phyloP scores from a whole-genome alignment of 1,284 basidiomycete genomes.

The Irpex lacteus region DNA sequence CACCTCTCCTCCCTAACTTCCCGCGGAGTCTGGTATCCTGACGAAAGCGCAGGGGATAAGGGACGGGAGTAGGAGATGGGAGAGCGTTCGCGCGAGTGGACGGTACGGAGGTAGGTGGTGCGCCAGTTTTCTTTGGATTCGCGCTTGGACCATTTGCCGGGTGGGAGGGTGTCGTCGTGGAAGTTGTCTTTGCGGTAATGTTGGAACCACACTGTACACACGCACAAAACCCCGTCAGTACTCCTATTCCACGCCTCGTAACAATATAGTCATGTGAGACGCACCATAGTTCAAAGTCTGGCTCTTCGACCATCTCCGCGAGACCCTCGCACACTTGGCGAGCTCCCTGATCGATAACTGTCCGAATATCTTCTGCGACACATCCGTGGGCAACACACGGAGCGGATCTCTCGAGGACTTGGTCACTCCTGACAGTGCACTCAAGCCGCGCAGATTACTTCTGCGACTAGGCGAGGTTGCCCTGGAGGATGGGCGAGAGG shows the following conservation, averaged over 20 bases:
- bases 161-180: conserved; percentile 69
- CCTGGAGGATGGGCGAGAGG: conserved; percentile 46
- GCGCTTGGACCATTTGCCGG: conserved; percentile 82
- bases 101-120: conserved; percentile 50
- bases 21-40: conserved; percentile 76
- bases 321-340: conserved; percentile 75
- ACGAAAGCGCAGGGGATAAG: conserved; percentile 49
- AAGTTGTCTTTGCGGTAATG: conserved; percentile 80
- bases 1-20: conserved; percentile 76
- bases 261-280: conserved; percentile 24
- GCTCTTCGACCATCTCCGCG: conserved; percentile 82
- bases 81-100: conserved; percentile 41
- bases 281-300: conserved; percentile 87
- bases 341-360: conserved; percentile 65
- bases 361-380: conserved; percentile 76
- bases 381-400: conserved; percentile 71
- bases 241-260: not conserved
- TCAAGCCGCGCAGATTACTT: conserved; percentile 38
- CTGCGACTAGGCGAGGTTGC: conserved; percentile 58
- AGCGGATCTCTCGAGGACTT: conserved; percentile 55
- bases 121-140: conserved; percentile 86
- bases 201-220: conserved; percentile 80
- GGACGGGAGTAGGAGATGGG: conserved; percentile 35
- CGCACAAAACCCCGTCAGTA: not conserved
- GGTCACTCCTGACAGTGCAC: conserved; percentile 30